Evolutionary conservation across 257 asterid species (phyloP), one percentile per base, ranked within the genome.

Genomic region (Sherardia arvensis): DNA sequence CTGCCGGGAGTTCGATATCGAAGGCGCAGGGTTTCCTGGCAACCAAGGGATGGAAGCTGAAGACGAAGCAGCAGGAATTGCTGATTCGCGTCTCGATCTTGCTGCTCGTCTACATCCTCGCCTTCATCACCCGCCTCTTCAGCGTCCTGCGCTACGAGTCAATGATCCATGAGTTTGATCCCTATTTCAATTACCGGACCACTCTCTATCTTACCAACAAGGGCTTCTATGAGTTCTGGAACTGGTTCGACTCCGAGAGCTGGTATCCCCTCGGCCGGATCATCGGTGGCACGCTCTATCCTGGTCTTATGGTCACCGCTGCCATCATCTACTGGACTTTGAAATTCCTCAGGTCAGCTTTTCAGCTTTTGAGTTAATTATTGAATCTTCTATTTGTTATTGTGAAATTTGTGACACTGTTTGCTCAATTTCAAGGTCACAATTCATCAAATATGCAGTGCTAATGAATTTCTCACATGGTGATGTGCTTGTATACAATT

Each of bases 81-180:
- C 64, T 93, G 75, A 79, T 93, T 77, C 92, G 99, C 56, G 88
- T 89, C 38, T 47, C 95, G 57, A 85, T 93, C 76, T 85, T 93
- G 17, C 69, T 81, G n/a, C 66, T 93, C 74, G 87, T 93, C 7
- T 93, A 93, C 74, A 65, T 90, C 36, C 67, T 93, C 73, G 97
- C 99, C 7, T 93, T 93, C 78, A 83, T 90, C 21, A 74, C 96
- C 9, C 85, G 99, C 8, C 74, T 93, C 45, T 93, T 93, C 82
- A 93, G 99, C 67, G 97, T 93, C 55, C 61, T 93, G 73, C 87
- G 99, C 45, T 93, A 93, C 66, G 99, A 93, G 88, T 89, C 97
- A 65, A 93, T 93, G 99, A 93, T 92, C 91, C 99, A 92, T 75
- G 99, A 92, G 87, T 92, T 92, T 67, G 99, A 92, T 81, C 99